Percentiles rank a stretch among this genome's conserved stretches.
Conservation (phyloP, 305 asterid genomes). For the Nicotiana rustica region DNA sequence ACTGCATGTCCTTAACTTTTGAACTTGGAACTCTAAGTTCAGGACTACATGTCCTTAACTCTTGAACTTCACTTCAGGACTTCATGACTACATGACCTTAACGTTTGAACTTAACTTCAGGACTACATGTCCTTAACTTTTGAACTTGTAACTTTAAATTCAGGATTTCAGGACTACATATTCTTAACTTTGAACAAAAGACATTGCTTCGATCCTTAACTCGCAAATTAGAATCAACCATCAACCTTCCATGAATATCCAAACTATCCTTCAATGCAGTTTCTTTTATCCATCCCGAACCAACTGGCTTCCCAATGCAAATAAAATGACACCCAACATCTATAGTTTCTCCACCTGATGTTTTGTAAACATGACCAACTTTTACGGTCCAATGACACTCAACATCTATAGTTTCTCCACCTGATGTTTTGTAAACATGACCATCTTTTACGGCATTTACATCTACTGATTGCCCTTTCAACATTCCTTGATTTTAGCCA, state of each 20-base stretch:
- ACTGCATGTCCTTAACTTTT: too few relatives aligned
- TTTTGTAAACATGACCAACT: slow-evolving; percentile 27
- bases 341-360: slow-evolving; percentile 41
- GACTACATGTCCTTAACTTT: too few relatives aligned
- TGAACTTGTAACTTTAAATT: too few relatives aligned
- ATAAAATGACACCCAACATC: slow-evolving; percentile 40
- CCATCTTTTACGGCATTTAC: slow-evolving; percentile 33
- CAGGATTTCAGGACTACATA: too few relatives aligned
- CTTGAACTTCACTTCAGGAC: too few relatives aligned
- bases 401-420: too few relatives aligned
- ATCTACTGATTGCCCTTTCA: slow-evolving; percentile 43
- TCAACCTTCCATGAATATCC: slow-evolving; percentile 40
- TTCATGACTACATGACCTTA: too few relatives aligned
- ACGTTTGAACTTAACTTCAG: too few relatives aligned
- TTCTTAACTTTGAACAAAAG: neutral
- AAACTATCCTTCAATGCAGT: slow-evolving; percentile 36
- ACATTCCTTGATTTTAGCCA: slow-evolving; percentile 43
- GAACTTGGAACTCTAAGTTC: too few relatives aligned
- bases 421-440: too few relatives aligned
- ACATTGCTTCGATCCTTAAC: slow-evolving; percentile 36
- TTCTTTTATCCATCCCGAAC: slow-evolving; percentile 40
- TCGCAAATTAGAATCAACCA: slow-evolving; percentile 38
- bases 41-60: too few relatives aligned
- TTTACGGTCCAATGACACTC: too few relatives aligned
- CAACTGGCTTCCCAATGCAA: slow-evolving; percentile 43